Base-by-base conservation (phyloP, 208 protist species). In the Tritrichomonas musculus region DNA sequence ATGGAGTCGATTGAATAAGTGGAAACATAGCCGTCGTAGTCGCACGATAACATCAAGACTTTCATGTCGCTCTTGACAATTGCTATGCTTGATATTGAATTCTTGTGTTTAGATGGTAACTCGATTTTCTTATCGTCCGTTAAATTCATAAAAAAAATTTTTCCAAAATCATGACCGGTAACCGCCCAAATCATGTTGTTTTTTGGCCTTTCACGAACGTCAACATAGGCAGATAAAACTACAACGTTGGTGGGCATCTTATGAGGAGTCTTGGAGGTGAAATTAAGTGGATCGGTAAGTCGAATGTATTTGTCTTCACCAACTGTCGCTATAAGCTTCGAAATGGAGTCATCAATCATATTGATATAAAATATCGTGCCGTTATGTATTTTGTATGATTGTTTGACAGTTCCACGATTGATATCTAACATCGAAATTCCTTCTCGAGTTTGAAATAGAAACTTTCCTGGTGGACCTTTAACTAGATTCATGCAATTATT, bases 61-160 rank as follows among this genome's bases (percentile, higher is more conserved):
- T 88, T 88, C 41, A 57, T 57, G 5, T 88, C 77, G 39, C 27
- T 57, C 8, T 8, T 57, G 13, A 88, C 47, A 57, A 88, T 47
- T 33, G 47, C 33, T 22, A 88, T 88, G 4, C n/a, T 53, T 9
- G 77, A 88, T 20, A 88, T 88, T n/a, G 77, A 88, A 27, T 88
- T 88, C n/a, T 88, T 88, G 30, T 88, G 77, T 57, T 47, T 88
- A 0, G 77, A 88, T 17, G 77, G 77, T 4, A 88, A 36, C 57
- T 88, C 77, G 20, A 88, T 30, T 3, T 47, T 25, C 17, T 88
- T 88, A 20, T 88, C 41, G 9, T 88, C 77, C 9, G 77, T 57
- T n/a, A 88, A 20, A 88, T 57, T 88, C 0, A 57, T 8, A 60
- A 53, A 88, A 36, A 88, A 53, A 1, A 88, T 88, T 39, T 88